phyloP scores from a whole-genome alignment of 805 yeast species.

The Priceomyces melissophilus region DNA sequence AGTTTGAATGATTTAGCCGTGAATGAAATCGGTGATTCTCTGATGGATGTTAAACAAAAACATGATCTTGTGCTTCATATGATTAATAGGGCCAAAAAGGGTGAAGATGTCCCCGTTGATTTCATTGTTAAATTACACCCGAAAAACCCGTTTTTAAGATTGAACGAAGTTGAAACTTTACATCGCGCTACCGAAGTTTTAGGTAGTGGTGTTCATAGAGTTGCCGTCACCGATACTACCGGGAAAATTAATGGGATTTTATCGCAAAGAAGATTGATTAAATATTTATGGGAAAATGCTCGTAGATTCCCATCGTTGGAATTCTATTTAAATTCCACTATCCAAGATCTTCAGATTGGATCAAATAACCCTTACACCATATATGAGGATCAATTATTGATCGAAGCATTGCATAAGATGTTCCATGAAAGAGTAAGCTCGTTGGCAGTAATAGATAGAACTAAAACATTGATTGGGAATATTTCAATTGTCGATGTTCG shows the following conservation, averaged over 20 bases:
- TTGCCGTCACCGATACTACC: conserved; percentile 62
- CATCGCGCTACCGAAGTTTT: conserved; percentile 76
- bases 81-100: conserved; percentile 67
- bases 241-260: conserved; percentile 70
- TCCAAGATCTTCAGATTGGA: conserved; percentile 77
- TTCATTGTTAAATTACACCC: conserved; percentile 82
- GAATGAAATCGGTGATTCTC: conserved; percentile 24
- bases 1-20: conserved; percentile 33
- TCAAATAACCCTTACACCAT: conserved; percentile 68
- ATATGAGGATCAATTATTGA: conserved; percentile 79
- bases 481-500: conserved; percentile 93
- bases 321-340: conserved; percentile 60
- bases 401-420: conserved; percentile 86
- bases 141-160: conserved; percentile 81
- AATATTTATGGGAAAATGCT: conserved; percentile 89
- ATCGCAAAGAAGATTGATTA: conserved; percentile 84
- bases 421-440: conserved; percentile 80
- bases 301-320: conserved; percentile 82
- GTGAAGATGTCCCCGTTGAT: conserved; percentile 87
- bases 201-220: conserved; percentile 94
- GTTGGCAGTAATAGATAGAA: conserved; percentile 85
- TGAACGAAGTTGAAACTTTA: conserved; percentile 65
- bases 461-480: conserved; percentile 76
- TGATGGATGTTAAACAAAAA: conserved; percentile 23
- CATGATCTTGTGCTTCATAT: conserved; percentile 40